Base-by-base conservation (phyloP, 495 filamentous ascomycete species). In the Podospora pseudopauciseta region DNA sequence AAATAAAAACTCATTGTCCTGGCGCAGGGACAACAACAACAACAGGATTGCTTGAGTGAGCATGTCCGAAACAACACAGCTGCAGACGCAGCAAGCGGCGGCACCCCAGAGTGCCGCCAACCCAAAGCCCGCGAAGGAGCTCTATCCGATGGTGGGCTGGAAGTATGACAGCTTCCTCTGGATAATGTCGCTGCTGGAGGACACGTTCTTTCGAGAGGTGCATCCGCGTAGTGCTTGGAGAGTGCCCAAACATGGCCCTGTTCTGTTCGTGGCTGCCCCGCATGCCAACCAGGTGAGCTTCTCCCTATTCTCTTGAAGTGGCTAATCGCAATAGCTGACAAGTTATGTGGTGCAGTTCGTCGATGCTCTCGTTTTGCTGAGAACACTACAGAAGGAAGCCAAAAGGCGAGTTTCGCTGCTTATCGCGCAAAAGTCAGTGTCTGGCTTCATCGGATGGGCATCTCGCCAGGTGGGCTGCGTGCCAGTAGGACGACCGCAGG, bases 191-290 rank as follows among this genome's bases (percentile, higher is more conserved):
- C 84, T 97, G 63, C 83, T 97, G 26, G 87, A 93, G 49, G 95
- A 97, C 76, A 86, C 97, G 65, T 99, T 99, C 87, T 99, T 99
- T 84, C 88, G 95, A 72, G 95, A 99, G 80, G 91, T 99, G 3
- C 94, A 98, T 75, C 94, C 95, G 7, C 90, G 95, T 59, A 92
- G 93, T 66, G 89, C 92, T 60, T 99, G 95, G 92, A 92, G 92
- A 78, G 90, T 99, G 26, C 95, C 95, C 49, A 85, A 89, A 68
- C 85, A 86, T 70, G 95, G 92, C 2, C 94, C 95, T 0, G 86
- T 99, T 65, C 92, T 99, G 55, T 94, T 99, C 74, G 95, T 99
- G 68, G 94, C 93, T n/a, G 95, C 96, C 20, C 95, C 95, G 69
- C 95, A 99, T 85, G 96, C 95, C 60, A 99, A 99, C 77, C 95